phyloP scores from a whole-genome alignment of 192 early-diverging fungal genomes.

The Rhizophagus sp. region DNA sequence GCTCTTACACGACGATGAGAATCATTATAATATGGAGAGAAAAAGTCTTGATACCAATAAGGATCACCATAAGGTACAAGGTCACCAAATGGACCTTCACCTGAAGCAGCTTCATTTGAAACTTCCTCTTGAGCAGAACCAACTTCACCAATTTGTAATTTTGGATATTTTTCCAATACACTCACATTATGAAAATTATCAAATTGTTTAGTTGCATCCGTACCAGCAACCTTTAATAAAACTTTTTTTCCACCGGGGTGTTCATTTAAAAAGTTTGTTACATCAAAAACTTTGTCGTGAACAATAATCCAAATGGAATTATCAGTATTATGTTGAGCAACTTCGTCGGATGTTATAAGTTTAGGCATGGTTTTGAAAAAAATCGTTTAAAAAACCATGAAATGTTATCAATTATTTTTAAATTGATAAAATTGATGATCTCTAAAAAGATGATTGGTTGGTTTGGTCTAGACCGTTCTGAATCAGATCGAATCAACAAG shows the following conservation, averaged over 20 bases:
- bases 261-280: too few species aligned
- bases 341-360: slow-evolving; percentile 59
- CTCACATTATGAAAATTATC: slow-evolving; percentile 77
- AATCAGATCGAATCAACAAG: too few species aligned
- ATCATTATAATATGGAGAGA: slow-evolving; percentile 80
- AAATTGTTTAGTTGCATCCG: slow-evolving; percentile 83
- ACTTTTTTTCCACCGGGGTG: slow-evolving; percentile 24
- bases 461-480: too few species aligned
- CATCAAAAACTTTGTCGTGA: slow-evolving; percentile 21
- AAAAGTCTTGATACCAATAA: slow-evolving; percentile 69
- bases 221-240: slow-evolving; percentile 73
- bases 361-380: slow-evolving; percentile 13
- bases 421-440: too few species aligned
- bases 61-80: slow-evolving; percentile 79
- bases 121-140: slow-evolving; percentile 45
- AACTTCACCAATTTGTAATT: slow-evolving; percentile 63
- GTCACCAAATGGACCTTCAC: slow-evolving; percentile 70
- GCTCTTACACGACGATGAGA: slow-evolving; percentile 65
- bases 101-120: slow-evolving; percentile 37
- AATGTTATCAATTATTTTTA: too few species aligned
- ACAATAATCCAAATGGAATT: slow-evolving; percentile 72
- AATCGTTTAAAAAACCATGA: too few species aligned
- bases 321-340: slow-evolving; percentile 70
- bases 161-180: slow-evolving; percentile 65
- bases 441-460: too few species aligned